Conservation (phyloP, 441 rosid species). For the Pelargonium citronellum region DNA sequence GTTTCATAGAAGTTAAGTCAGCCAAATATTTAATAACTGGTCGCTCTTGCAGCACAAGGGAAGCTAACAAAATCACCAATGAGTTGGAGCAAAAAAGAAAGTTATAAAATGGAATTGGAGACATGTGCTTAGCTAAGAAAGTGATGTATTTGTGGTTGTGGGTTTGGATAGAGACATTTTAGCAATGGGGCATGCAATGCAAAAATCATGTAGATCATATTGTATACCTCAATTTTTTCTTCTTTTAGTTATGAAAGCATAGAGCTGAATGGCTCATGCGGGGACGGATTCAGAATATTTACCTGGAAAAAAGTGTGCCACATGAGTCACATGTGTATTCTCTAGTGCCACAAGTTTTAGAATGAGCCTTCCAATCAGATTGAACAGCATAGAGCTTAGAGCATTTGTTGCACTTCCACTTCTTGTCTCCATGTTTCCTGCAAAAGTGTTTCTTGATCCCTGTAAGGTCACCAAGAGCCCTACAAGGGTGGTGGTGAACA, state of each 20-base stretch:
- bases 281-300: too few relatives aligned
- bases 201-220: too few relatives aligned
- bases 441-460: slow-evolving; percentile 30
- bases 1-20: too few relatives aligned
- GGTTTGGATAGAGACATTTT: neutral
- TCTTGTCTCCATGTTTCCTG: slow-evolving; percentile 30
- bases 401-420: slow-evolving; percentile 30
- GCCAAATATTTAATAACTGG: too few relatives aligned
- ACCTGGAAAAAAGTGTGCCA: slow-evolving; percentile 7
- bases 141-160: neutral
- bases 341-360: slow-evolving; percentile 11
- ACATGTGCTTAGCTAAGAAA: neutral
- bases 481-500: slow-evolving; percentile 29
- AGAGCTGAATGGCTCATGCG: too few relatives aligned
- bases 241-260: too few relatives aligned
- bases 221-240: too few relatives aligned
- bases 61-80: too few relatives aligned
- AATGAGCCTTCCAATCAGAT: slow-evolving; percentile 29
- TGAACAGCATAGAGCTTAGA: slow-evolving; percentile 27
- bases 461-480: slow-evolving; percentile 29
- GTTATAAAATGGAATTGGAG: too few relatives aligned
- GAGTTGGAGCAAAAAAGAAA: too few relatives aligned
- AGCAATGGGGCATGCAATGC: neutral
- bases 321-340: slow-evolving; percentile 3
- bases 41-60: too few relatives aligned